phyloP scores from a whole-genome alignment of 306 rosid species.

The Psophocarpus tetragonolobus region DNA sequence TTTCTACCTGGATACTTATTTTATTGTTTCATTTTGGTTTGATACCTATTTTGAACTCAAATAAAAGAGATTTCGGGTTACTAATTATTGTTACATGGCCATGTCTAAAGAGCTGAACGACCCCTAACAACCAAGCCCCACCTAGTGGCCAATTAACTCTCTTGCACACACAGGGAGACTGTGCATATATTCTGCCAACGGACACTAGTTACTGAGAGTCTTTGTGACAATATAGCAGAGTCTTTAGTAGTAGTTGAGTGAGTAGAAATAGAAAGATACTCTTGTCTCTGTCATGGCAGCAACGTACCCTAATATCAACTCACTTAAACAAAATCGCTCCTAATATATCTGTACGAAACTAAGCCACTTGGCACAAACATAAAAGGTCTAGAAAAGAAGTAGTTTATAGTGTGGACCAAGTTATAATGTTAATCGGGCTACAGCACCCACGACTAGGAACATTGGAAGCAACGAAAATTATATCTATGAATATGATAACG shows the following conservation, averaged over 20 bases:
- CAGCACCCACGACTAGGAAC: not conserved
- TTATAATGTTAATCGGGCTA: not conserved
- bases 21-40: not conserved
- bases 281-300: constrained; percentile 50
- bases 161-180: not conserved
- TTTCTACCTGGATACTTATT: not conserved
- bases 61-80: not conserved
- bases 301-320: constrained; percentile 26
- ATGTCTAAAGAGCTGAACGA: constrained; percentile 64
- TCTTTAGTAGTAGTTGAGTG: constrained; percentile 55
- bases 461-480: not conserved
- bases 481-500: not conserved
- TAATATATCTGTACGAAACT: not conserved
- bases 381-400: not conserved
- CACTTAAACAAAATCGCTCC: not conserved
- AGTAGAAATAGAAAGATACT: constrained; percentile 50
- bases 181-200: not conserved
- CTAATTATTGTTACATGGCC: constrained; percentile 28
- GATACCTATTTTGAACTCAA: not conserved
- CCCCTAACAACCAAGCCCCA: constrained; percentile 70
- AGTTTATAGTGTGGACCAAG: constrained; percentile 42
- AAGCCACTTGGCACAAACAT: constrained; percentile 27
- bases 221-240: constrained; percentile 32
- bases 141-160: constrained; percentile 28
- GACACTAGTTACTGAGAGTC: not conserved